These are phyloP conservation scores for Paramecium bursaria DNA, from an alignment of 73 alveolate genomes.

Conservation along the genomic window DNA sequence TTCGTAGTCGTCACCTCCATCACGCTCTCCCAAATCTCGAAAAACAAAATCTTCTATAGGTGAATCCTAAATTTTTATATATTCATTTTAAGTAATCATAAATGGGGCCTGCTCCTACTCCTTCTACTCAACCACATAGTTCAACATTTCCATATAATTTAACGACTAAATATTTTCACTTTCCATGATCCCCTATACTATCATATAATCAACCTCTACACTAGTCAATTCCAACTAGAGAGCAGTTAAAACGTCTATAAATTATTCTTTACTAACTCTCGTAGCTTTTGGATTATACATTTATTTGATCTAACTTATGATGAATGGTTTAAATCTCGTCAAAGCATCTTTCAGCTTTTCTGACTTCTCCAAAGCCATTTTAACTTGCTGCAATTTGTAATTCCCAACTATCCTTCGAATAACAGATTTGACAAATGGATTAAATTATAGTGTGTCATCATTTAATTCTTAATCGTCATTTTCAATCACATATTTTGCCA, in stretches of 20 bases:
- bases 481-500: constrained; percentile 29
- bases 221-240: constrained; percentile 4
- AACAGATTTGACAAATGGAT: constrained; percentile 24
- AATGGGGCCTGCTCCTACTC: not conserved
- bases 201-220: constrained; percentile 32
- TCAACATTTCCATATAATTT: constrained; percentile 42
- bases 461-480: not conserved
- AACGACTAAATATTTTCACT: constrained; percentile 1
- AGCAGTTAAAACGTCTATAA: not conserved
- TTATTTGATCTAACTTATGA: not conserved
- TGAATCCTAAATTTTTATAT: too few species aligned
- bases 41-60: too few species aligned
- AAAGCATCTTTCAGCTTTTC: constrained; percentile 26
- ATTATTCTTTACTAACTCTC: constrained; percentile 47
- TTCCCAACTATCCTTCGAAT: not conserved
- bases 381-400: constrained; percentile 41
- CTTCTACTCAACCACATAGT: not conserved
- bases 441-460: not conserved
- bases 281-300: not conserved
- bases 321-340: constrained; percentile 2
- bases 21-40: too few species aligned
- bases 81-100: not conserved
- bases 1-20: too few species aligned
- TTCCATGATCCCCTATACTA: constrained; percentile 24
- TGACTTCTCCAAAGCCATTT: not conserved